Base-by-base conservation (phyloP, 2,329 filamentous ascomycete genomes). In the Helminthosporium solani region DNA sequence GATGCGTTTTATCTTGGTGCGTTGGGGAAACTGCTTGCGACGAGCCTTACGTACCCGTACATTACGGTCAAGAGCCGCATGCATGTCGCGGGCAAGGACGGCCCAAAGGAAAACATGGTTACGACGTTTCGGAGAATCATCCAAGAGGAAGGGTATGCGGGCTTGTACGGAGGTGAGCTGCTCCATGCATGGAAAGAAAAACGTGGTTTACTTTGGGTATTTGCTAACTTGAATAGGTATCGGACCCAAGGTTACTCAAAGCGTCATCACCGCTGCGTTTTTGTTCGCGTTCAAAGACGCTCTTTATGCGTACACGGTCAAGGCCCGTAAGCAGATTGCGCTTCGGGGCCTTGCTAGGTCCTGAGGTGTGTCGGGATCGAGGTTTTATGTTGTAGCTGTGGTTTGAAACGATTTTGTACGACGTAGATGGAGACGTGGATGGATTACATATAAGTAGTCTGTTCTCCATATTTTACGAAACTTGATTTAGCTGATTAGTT, bases 51-150 rank as follows among this genome's bases (percentile, higher is more conserved):
- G 5, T 99, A 99, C 72, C 94, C 94, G 9, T 99, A 99, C 70
- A 97, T 99, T 70, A 99, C 94, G 3, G 87, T 99, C 63, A 99
- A 99, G 84, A 95, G 90, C 73, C 84, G 90, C 68, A 96, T 96
- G 84, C 94, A 99, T 70, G 90, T 99, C 50, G 90, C 91, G 21
- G 84, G 81, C 52, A 84, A 83, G 62, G 84, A 84, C 52, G 81
- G 82, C n/a, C 84, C 84, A 54, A 87, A 87, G 73, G 87, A 95
- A 73, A 87, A 86, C 57, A 87, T 96, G 79, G 78, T 85, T 42
- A 81, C 84, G 56, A 88, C 85, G 37, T 81, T 99, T 66, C 84
- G 80, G 65, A 81, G 86, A 50, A 91, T 97, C 49, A 80, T 96
- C 50, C 80, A 76, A 55, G 88, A 96, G 66, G 92, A 97, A 73